A percentile compares a stretch with the other conserved stretches of the same genome.
Conservation (phyloP, 2,329 filamentous ascomycete species). For the Spiromastix sp. region DNA sequence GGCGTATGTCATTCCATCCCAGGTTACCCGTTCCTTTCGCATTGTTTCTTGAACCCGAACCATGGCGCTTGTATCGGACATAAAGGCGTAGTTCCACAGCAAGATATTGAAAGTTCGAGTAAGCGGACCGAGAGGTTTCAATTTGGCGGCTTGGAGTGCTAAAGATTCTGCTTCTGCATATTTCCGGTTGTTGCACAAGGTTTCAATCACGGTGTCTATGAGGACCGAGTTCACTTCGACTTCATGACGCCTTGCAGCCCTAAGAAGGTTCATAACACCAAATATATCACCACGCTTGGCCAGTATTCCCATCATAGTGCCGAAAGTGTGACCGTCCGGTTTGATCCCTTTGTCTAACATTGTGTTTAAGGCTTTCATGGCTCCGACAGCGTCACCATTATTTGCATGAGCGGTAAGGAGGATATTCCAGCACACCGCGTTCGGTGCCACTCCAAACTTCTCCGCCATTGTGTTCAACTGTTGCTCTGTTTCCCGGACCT, state of each 20-base stretch:
- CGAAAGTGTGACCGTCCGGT: conserved; percentile 57
- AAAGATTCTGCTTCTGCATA: conserved; percentile 48
- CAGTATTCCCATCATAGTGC: conserved; percentile 62
- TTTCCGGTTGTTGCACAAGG: conserved; percentile 50
- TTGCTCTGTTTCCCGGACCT: conserved; percentile 47
- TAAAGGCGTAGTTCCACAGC: conserved; percentile 56
- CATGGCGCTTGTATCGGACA: conserved; percentile 47
- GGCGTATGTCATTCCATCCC: conserved; percentile 49
- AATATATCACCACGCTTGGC: conserved; percentile 63
- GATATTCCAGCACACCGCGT: conserved; percentile 61
- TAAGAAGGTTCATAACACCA: conserved; percentile 55
- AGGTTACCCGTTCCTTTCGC: conserved; percentile 38
- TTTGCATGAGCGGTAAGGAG: conserved; percentile 61
- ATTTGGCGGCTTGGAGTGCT: conserved; percentile 45
- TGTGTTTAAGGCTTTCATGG: conserved; percentile 52
- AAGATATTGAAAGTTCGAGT: conserved; percentile 71
- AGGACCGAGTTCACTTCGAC: conserved; percentile 48
- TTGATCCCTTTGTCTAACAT: conserved; percentile 40
- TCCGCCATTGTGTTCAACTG: conserved; percentile 53
- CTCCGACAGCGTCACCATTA: conserved; percentile 56
- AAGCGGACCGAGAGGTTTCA: conserved; percentile 41
- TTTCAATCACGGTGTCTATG: conserved; percentile 55
- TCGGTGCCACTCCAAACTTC: conserved; percentile 48
- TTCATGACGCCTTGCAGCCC: conserved; percentile 45
- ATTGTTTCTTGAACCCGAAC: conserved; percentile 47